Base-by-base conservation (phyloP, 1,284 basidiomycete species). In the Ustilago crameri region DNA sequence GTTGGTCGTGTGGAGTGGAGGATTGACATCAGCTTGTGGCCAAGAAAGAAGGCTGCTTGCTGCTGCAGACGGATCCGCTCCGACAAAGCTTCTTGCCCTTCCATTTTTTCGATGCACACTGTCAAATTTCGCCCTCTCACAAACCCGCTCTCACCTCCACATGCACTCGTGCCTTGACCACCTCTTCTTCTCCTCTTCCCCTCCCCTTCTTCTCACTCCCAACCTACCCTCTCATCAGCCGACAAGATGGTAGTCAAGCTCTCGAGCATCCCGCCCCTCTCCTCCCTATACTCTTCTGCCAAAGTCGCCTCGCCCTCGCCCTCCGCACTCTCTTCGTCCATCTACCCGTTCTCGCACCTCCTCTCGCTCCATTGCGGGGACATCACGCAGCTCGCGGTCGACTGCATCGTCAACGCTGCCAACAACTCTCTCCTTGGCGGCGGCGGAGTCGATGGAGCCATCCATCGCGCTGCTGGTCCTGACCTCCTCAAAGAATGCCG, bases 381-480 rank as follows among this genome's bases (percentile, higher is more conserved):
- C 44, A 72, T 72, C 22, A 72, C 69, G 30, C 47, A 32, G 0
- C 56, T 80, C 8, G n/a, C 51, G 2, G 52, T 78, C 12, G 79
- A 81, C 46, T 74, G 70, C 8, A 78, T 82, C 37, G 80, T 82
- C 46, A 82, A 82, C 55, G 80, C 80, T 1, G 80, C 80, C 35
- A 82, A 81, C 55, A 66, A 52, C 9, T 64, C 65, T 5, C 62
- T 79, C 8, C 69, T 82, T 3, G 79, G 79, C 3, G 80, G 80
- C 3, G 79, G 80, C 1, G 80, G 80, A 43, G 91, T 93, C 32
- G 91, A 93, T 79, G 92, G 92, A 3, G 91, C 91, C 2, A 93
- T 95, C 46, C 95, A 97, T 84, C 82, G 85, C 4, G 93, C 92
- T 4, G 95, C 95, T 3, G 94, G 95, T 2, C 86, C 84, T 0